Conservation (phyloP, 345 rosid species). For the Orychophragmus violaceus region DNA sequence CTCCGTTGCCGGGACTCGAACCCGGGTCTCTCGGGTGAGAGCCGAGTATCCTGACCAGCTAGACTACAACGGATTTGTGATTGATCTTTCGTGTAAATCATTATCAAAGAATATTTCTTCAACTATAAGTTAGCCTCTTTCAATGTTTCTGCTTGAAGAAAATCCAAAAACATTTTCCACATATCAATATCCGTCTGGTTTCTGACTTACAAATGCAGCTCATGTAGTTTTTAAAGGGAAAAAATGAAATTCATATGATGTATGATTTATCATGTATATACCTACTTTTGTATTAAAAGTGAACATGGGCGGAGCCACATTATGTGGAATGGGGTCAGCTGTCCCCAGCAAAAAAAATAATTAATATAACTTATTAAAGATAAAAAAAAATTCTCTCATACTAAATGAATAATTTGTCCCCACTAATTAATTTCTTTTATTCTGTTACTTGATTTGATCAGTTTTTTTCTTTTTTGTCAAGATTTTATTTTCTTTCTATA, state of each 20-base stretch:
- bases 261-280: too few relatives aligned
- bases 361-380: too few relatives aligned
- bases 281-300: background rate
- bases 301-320: too few relatives aligned
- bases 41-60: conserved; percentile 68
- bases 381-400: too few relatives aligned
- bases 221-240: background rate
- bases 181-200: conserved; percentile 6
- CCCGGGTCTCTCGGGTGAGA: conserved; percentile 54
- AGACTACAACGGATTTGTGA: conserved; percentile 36
- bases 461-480: too few relatives aligned
- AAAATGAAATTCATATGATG: background rate
- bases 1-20: background rate
- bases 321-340: too few relatives aligned
- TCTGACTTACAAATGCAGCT: background rate
- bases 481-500: too few relatives aligned
- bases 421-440: too few relatives aligned
- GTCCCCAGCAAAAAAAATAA: too few relatives aligned
- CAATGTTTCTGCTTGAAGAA: background rate
- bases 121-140: background rate
- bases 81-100: background rate
- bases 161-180: background rate
- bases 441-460: too few relatives aligned
- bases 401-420: too few relatives aligned
- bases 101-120: background rate